Base-by-base conservation (phyloP, 306 rosid species). In the Quercus mongolica region DNA sequence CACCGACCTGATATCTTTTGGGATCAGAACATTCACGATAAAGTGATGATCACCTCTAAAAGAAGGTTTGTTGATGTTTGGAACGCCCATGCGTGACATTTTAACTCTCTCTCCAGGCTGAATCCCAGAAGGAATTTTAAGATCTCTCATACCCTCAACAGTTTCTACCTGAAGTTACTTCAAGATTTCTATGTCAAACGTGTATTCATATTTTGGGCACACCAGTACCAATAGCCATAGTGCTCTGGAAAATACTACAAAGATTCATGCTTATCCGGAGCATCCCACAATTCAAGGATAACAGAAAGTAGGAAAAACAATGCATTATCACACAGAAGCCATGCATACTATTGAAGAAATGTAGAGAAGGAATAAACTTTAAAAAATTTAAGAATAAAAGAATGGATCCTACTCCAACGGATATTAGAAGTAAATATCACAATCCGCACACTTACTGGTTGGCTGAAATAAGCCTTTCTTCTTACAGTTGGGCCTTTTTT, bases 21-120 rank as follows among this genome's bases (percentile, higher is more conserved):
- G 98, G 71, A 95, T 91, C 69, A 78, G 89, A 78, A 93, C 92
- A 83, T 93, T 89, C 76, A 90, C 94, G 63, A 85, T 69, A 80
- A 95, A 95, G 87, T 86, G 88, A 89, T 93, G 99, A 87, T 95
- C 88, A 25, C 99, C 98, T 57, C 98, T 88, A 81, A 86, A 69
- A 82, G 89, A 91, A 80, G 96, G 97, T 84, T 82, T 89, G 18
- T 90, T 91, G 75, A 90, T 86, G 84, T 93, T 88, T 74, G 97
- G 97, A 85, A 90, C 96, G 52, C 99, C 98, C 89, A 93, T 74
- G 28, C 56, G 78, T 5, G 86, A 75, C 74, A 95, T 76, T 87
- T 89, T 92, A 41, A 95, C 90, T 13, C 89, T 85, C 65, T 91
- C 93, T 41, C 99, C 99, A 21, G 97, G 90, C 84, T 95, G 99